Percentiles rank a stretch among this genome's conserved stretches.
phyloP scores from a whole-genome alignment of 176 grass and related monocot species.

The Tuctoria greenei region DNA sequence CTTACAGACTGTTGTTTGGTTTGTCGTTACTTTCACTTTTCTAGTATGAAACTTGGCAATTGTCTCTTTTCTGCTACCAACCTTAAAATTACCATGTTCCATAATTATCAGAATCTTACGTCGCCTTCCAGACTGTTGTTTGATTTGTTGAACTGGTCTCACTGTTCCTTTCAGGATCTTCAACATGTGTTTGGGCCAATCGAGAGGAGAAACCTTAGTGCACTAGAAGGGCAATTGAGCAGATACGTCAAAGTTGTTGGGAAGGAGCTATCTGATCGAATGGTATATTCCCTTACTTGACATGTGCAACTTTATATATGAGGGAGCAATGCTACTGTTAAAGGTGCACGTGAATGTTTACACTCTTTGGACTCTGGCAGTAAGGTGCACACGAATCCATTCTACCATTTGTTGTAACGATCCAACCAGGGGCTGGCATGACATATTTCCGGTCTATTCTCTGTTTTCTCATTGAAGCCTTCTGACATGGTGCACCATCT shows the following conservation, averaged over 20 bases:
- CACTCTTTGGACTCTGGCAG: not conserved
- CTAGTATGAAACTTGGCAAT: not conserved
- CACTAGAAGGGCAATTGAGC: conserved; percentile 59
- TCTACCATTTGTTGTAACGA: not conserved
- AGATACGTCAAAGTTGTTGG: conserved; percentile 63
- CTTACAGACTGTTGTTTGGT: not conserved
- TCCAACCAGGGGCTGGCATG: not conserved
- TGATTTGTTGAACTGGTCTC: conserved; percentile 8
- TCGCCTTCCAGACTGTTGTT: not conserved
- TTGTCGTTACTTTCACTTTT: conserved; percentile 8
- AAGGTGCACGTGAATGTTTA: not conserved
- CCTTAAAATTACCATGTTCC: not conserved
- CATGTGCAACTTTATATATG: not conserved
- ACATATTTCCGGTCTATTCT: conserved; percentile 4
- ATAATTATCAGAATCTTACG: not conserved
- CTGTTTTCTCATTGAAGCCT: not conserved
- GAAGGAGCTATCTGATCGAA: conserved; percentile 62
- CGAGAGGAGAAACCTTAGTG: conserved; percentile 37
- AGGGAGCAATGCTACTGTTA: not conserved
- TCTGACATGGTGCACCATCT: not conserved
- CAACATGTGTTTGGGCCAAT: conserved; percentile 48
- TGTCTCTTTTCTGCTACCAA: not conserved
- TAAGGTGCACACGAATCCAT: not conserved
- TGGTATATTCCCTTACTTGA: conserved; percentile 62
- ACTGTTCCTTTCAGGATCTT: conserved; percentile 61